Base-by-base conservation (phyloP, 2,329 filamentous ascomycete species). In the Apiospora kogelbergensis region DNA sequence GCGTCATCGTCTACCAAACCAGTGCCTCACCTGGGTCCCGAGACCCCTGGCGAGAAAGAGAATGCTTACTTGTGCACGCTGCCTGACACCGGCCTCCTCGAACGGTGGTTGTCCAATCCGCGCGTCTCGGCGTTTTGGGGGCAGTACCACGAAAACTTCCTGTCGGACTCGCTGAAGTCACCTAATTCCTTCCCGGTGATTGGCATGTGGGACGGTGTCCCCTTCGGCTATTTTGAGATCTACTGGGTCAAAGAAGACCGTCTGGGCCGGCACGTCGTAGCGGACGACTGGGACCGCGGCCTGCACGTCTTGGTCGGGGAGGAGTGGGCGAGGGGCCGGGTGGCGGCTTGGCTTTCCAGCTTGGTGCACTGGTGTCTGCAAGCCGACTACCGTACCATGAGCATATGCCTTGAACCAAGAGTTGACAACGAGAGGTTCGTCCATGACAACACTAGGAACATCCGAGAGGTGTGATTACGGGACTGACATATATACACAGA, bases 211-310 rank as follows among this genome's bases (percentile, higher is more conserved):
- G 94, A 98, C 74, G 95, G 94, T 13, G 91, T 95, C 70, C 95
- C 95, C 0, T 99, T 98, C 81, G 96, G 94, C 0, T 99, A 97
- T 78, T 98, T 99, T 78, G 96, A 99, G 82, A 87, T 99, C 42
- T 99, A 99, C 82, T 99, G 96, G 95, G 94, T 96, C 3, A 97
- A 97, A 76, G 96, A 99, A 78, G 96, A 98, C 76, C 82, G 85
- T 0, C 79, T 99, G 0, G 94, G 93, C 0, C 87, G 85, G 64
- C 85, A 93, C 72, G 80, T 97, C 4, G 86, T 88, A 3, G 89
- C 90, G 0, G 88, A 87, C 9, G 93, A 97, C 75, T 98, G 92
- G 80, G 95, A 98, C 75, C 86, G 96, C 7, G 96, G 96, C 0
- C 82, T 98, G 22, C 96, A 99, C 76, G 89, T 96, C 15, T 83